A percentile compares a stretch with the other conserved stretches of the same genome.
phyloP scores from a whole-genome alignment of 2,329 filamentous ascomycete genomes.

The Gliomastix tumulicola region DNA sequence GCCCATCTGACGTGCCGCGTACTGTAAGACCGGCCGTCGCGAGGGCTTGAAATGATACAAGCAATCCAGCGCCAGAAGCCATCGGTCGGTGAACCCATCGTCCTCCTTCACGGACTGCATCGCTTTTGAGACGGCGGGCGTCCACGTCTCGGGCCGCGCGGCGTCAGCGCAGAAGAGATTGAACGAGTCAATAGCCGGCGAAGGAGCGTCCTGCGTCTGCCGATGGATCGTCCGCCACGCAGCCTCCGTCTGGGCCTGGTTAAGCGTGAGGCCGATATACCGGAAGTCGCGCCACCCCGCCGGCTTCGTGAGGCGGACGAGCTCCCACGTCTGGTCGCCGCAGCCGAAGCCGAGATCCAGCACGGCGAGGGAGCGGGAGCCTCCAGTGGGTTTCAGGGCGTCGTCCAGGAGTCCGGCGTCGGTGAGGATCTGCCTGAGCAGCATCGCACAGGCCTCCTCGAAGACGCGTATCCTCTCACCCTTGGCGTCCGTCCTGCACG shows the following conservation, averaged over 20 bases:
- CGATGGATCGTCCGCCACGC: constrained; percentile 21
- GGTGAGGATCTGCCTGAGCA: constrained; percentile 38
- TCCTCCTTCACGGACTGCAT: constrained; percentile 17
- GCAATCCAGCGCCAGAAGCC: constrained; percentile 49
- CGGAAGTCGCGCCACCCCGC: constrained; percentile 19
- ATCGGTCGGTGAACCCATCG: constrained; percentile 23
- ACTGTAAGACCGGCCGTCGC: constrained; percentile 33
- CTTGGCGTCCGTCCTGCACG: constrained; percentile 18
- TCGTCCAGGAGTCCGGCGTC: constrained; percentile 28
- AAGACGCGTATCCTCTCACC: constrained; percentile 25
- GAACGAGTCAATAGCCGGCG: constrained; percentile 12
- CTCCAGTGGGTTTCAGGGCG: neutral
- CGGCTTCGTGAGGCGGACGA: constrained; percentile 21
- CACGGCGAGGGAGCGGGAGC: constrained; percentile 19
- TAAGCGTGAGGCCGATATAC: constrained; percentile 48
- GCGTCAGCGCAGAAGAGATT: constrained; percentile 42
- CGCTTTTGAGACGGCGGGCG: constrained; percentile 9
- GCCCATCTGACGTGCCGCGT: constrained; percentile 28
- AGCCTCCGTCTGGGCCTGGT: constrained; percentile 32
- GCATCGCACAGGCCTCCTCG: constrained; percentile 37
- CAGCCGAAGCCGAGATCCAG: constrained; percentile 53
- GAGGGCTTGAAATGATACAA: constrained; percentile 51
- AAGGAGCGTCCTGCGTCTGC: constrained; percentile 8
- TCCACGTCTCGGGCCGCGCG: constrained; percentile 36
- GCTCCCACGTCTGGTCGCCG: constrained; percentile 46